A percentile compares a stretch with the other conserved stretches of the same genome.
Conservation (phyloP, 805 yeast genomes). For the Metschnikowia cubensis region DNA sequence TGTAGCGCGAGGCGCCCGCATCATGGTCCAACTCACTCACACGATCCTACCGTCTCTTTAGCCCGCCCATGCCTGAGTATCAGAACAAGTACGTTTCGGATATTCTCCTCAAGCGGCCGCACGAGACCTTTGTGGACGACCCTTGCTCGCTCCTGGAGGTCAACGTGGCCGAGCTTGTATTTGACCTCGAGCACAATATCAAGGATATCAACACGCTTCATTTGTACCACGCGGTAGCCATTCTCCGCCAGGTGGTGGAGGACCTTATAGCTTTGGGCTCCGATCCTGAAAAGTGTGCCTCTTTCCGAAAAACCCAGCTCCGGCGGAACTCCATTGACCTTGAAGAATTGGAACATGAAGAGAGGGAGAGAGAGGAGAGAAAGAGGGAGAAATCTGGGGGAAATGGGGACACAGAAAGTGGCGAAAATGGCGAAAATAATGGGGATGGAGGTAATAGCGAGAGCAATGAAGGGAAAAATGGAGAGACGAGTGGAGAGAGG, state of each 20-base stretch:
- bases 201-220: conserved; percentile 36
- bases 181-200: conserved; percentile 27
- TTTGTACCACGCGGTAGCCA: conserved; percentile 31
- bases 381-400: neutral
- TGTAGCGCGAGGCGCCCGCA: neutral
- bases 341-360: conserved; percentile 5
- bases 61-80: conserved; percentile 5
- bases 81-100: conserved; percentile 22
- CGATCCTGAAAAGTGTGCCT: conserved; percentile 20
- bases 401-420: neutral
- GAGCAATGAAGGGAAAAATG: neutral
- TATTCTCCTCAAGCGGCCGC: conserved; percentile 34
- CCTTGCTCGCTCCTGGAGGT: conserved; percentile 34
- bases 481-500: neutral
- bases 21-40: neutral
- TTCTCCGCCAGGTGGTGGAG: conserved; percentile 27
- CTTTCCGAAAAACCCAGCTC: conserved; percentile 27
- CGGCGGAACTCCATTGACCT: conserved; percentile 16
- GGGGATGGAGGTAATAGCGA: neutral
- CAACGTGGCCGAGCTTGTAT: conserved; percentile 29
- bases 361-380: neutral
- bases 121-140: conserved; percentile 40
- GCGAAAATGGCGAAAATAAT: neutral
- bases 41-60: neutral
- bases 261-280: conserved; percentile 31